A percentile compares a stretch with the other conserved stretches of the same genome.
Evolutionary conservation across 169 alveolate genomes (phyloP).

Genomic region (Plasmodium yoelii): DNA sequence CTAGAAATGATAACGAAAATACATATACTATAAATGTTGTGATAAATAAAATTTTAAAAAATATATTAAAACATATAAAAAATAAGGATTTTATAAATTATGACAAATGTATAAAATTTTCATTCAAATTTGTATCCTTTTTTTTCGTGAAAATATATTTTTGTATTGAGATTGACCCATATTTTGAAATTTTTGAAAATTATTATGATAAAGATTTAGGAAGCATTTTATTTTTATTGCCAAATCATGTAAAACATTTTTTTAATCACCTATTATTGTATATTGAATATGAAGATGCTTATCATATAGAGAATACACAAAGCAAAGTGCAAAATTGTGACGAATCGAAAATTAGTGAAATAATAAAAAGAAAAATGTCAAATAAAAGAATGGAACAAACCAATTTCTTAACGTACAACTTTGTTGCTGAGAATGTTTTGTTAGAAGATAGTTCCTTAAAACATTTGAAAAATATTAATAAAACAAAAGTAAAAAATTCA

Average conservation of each 20-base stretch:
- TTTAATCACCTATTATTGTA: slow-evolving; percentile 34
- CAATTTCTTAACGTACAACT: slow-evolving; percentile 45
- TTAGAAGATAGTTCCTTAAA: slow-evolving; percentile 56
- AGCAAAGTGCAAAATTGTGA: not conserved
- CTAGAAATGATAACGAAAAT: not conserved
- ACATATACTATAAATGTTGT: slow-evolving; percentile 36
- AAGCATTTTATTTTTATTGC: slow-evolving; percentile 16
- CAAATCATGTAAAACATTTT: slow-evolving; percentile 31
- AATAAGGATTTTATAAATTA: slow-evolving; percentile 58
- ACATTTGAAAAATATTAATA: slow-evolving; percentile 48
- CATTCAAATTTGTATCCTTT: slow-evolving; percentile 41
- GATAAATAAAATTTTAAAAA: slow-evolving; percentile 58
- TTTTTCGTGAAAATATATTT: slow-evolving; percentile 31
- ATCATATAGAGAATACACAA: not conserved
- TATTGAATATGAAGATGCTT: slow-evolving; percentile 63
- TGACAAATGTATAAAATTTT: slow-evolving; percentile 50
- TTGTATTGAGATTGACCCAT: slow-evolving; percentile 19
- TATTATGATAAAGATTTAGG: slow-evolving; percentile 18
- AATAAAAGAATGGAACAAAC: not conserved
- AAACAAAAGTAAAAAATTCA: slow-evolving; percentile 53
- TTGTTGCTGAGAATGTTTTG: slow-evolving; percentile 42
- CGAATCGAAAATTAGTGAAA: not conserved
- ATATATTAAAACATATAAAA: slow-evolving; percentile 59
- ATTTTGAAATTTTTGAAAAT: slow-evolving; percentile 24
- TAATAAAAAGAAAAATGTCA: not conserved